phyloP scores from a whole-genome alignment of 441 rosid species.

The Manihot esculenta region DNA sequence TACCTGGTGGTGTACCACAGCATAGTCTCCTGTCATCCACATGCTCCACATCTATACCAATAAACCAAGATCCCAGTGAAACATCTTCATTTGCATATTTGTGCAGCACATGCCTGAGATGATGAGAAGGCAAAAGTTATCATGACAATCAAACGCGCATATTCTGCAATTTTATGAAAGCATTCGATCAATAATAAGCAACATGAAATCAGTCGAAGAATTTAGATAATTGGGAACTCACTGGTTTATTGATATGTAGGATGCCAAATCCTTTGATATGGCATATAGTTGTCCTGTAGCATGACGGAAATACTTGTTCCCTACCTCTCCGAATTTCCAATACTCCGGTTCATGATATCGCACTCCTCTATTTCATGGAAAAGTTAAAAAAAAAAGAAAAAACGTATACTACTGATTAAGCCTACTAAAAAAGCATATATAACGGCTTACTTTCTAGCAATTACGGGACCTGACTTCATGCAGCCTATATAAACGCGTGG shows the following conservation, averaged over 20 bases:
- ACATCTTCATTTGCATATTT: slow-evolving; percentile 88
- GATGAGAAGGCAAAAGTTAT: slow-evolving; percentile 7
- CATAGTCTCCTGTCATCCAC: slow-evolving; percentile 68
- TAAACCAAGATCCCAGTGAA: slow-evolving; percentile 86
- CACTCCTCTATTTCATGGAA: slow-evolving; percentile 52
- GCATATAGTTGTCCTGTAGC: slow-evolving; percentile 90
- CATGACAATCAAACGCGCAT: slow-evolving; percentile 8
- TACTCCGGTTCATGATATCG: slow-evolving; percentile 87
- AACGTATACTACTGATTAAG: not conserved
- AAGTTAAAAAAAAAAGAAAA: slow-evolving; percentile 4
- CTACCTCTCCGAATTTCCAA: slow-evolving; percentile 84
- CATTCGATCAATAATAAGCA: not conserved
- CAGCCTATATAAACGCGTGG: slow-evolving; percentile 71
- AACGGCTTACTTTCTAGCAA: slow-evolving; percentile 58
- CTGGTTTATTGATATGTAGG: slow-evolving; percentile 69
- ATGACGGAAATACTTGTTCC: slow-evolving; percentile 84
- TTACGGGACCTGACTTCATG: slow-evolving; percentile 94
- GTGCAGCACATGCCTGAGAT: slow-evolving; percentile 63
- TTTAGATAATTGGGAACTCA: slow-evolving; percentile 32
- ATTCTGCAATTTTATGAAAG: not conserved
- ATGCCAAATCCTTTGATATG: slow-evolving; percentile 75
- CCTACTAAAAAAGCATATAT: not conserved
- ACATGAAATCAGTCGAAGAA: slow-evolving; percentile 4
- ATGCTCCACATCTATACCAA: slow-evolving; percentile 77
- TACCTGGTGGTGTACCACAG: slow-evolving; percentile 77